Evolutionary conservation across 1,284 basidiomycete species (phyloP), one percentile per base, ranked within the genome.

Genomic region (Phylloporus gajari): DNA sequence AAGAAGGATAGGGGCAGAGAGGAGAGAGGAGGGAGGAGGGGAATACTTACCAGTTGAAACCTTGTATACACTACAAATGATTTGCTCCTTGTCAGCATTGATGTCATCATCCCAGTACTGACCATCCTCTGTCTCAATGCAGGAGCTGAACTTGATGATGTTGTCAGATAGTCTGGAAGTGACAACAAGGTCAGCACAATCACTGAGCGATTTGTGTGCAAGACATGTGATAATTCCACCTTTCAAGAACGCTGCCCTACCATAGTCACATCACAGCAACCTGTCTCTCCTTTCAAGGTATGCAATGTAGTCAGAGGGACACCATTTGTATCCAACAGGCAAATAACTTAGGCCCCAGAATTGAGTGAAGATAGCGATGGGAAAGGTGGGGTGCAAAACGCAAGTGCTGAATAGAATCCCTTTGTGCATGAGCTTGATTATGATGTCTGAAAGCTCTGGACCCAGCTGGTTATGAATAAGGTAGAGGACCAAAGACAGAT

Each of bases 61-160:
- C 58, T 74, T 74, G 46, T 74, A 74, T 3, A 74, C n/a, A 13
- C 73, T 67, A 27, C 73, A 74, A 5, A 74, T 70, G 5, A 74
- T 65, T 7, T 74, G 30, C 30, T 74, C 5, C 6, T 74, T 60
- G 13, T 61, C 15, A 8, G 9, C 40, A 21, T 74, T 64, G 19
- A 74, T 30, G 27, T 74, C 42, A n/a, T 74, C 46, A 17, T 74
- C 67, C 73, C 73, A 74, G 44, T 66, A 68, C 11, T 13, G 13
- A 12, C 11, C 8, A 2, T 13, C 40, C 9, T 27, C 30, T 0
- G 69, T 61, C 40, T 74, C 17, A 7, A 71, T 58, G 35, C 19
- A 38, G 13, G 67, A 65, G 58, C 69, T 63, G 67, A 51, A 74
- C 2, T 9, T 2, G 27, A 66, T 2, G 5, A 25, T 32, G 46